Conservation (phyloP, 2,329 filamentous ascomycete species). For the Clathrospora elynae region DNA sequence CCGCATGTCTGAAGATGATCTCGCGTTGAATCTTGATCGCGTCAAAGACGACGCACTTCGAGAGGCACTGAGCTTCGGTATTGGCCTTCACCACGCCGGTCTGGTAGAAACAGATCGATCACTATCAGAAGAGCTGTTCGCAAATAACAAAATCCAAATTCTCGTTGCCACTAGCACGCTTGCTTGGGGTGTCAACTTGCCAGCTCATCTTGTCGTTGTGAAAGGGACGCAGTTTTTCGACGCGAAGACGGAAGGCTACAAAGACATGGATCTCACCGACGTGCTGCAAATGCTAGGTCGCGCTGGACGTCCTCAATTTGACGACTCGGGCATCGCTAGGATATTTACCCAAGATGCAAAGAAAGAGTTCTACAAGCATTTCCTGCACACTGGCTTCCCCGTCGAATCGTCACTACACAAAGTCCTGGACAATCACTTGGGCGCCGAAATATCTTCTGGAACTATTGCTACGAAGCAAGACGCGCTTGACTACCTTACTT, state of each 20-base stretch:
- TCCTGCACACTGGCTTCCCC: slow-evolving; percentile 95
- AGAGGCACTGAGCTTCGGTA: slow-evolving; percentile 96
- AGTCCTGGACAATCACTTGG: slow-evolving; percentile 94
- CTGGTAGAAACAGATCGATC: slow-evolving; percentile 93
- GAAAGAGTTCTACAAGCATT: slow-evolving; percentile 99
- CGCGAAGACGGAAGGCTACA: slow-evolving; percentile 95
- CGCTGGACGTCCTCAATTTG: slow-evolving; percentile 94
- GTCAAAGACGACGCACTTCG: slow-evolving; percentile 92
- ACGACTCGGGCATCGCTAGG: slow-evolving; percentile 90
- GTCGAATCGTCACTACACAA: slow-evolving; percentile 97
- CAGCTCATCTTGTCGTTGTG: slow-evolving; percentile 94
- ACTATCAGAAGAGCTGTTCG: slow-evolving; percentile 89
- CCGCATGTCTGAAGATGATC: slow-evolving; percentile 90
- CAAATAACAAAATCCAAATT: slow-evolving; percentile 98
- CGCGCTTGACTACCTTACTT: slow-evolving; percentile 94
- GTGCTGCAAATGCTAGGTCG: slow-evolving; percentile 97
- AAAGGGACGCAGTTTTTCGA: slow-evolving; percentile 99
- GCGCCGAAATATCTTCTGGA: slow-evolving; percentile 90
- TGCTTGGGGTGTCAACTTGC: slow-evolving; percentile 97
- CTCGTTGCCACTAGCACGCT: slow-evolving; percentile 93
- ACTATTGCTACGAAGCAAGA: slow-evolving; percentile 95
- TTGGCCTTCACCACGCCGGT: slow-evolving; percentile 95
- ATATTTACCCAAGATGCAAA: slow-evolving; percentile 98
- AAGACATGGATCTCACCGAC: slow-evolving; percentile 98
- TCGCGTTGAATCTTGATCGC: slow-evolving; percentile 82